Evolutionary conservation across 257 asterid species (phyloP).

Genomic region (Fraxinus excelsior): DNA sequence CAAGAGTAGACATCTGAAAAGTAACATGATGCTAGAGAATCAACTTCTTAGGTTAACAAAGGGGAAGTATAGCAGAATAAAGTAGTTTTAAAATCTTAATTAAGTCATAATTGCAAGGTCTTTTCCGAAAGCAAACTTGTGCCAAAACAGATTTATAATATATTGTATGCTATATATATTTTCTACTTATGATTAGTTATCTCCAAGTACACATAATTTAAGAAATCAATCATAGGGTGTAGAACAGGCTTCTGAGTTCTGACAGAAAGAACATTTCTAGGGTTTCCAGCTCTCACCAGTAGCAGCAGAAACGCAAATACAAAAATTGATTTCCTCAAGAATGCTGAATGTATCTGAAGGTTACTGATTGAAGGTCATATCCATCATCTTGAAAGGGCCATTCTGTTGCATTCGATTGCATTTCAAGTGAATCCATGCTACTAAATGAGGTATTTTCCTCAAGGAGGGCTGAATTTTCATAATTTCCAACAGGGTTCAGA

Average conservation of each 20-base stretch:
- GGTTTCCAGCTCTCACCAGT: constrained; percentile 32
- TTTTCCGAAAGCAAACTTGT: neutral
- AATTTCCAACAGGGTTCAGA: constrained; percentile 27
- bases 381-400: constrained; percentile 59
- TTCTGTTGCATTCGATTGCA: constrained; percentile 44
- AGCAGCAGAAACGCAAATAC: neutral
- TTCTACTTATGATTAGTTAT: constrained; percentile 5
- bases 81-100: constrained; percentile 19
- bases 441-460: constrained; percentile 48
- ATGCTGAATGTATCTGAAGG: constrained; percentile 62
- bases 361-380: constrained; percentile 68
- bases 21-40: neutral
- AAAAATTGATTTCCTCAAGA: constrained; percentile 11
- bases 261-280: constrained; percentile 25
- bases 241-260: constrained; percentile 22
- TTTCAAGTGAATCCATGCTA: constrained; percentile 57
- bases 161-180: constrained; percentile 19
- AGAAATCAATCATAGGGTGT: constrained; percentile 17
- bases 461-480: constrained; percentile 28
- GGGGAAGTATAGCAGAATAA: neutral
- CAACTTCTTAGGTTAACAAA: neutral
- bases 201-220: constrained; percentile 21
- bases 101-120: constrained; percentile 22
- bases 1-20: neutral
- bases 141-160: neutral